A percentile compares a stretch with the other conserved stretches of the same genome.
These are phyloP conservation scores for Ascobolus immersus DNA, from an alignment of 495 filamentous ascomycete genomes.

Conservation along the genomic window DNA sequence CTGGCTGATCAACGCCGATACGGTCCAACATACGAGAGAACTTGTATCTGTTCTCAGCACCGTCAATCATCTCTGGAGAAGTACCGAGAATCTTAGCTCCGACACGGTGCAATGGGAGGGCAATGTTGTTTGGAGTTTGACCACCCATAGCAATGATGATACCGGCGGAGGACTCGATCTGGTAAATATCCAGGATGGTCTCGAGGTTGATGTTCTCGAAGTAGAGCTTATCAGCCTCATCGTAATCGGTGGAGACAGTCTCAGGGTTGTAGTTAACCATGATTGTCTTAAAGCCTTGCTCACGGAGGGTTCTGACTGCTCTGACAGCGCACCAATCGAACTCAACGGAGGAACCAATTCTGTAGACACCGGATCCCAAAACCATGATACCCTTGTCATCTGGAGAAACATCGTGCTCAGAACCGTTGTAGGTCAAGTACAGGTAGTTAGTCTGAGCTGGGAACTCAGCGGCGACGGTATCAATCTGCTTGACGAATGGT, in stretches of 20 bases:
- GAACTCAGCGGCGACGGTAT: constrained; percentile 94
- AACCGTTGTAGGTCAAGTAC: constrained; percentile 85
- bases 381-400: constrained; percentile 86
- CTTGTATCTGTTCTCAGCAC: constrained; percentile 92
- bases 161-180: constrained; percentile 61
- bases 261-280: constrained; percentile 98
- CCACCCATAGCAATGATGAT: constrained; percentile 97
- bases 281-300: constrained; percentile 75
- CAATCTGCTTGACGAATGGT: constrained; percentile 89
- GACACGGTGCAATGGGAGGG: constrained; percentile 59
- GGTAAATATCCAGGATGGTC: constrained; percentile 84
- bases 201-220: constrained; percentile 96
- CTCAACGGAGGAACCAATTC: constrained; percentile 91
- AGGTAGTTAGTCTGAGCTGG: constrained; percentile 89
- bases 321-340: constrained; percentile 99
- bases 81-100: constrained; percentile 86
- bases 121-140: constrained; percentile 96
- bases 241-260: constrained; percentile 85
- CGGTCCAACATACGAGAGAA: constrained; percentile 92
- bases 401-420: constrained; percentile 62
- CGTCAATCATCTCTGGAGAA: constrained; percentile 96
- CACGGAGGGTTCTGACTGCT: constrained; percentile 74
- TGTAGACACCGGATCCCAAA: constrained; percentile 85
- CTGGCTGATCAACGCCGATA: constrained; percentile 89
- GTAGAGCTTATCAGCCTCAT: constrained; percentile 84